Base-by-base conservation (phyloP, 805 yeast genomes). In the Ogataea naganishii region DNA sequence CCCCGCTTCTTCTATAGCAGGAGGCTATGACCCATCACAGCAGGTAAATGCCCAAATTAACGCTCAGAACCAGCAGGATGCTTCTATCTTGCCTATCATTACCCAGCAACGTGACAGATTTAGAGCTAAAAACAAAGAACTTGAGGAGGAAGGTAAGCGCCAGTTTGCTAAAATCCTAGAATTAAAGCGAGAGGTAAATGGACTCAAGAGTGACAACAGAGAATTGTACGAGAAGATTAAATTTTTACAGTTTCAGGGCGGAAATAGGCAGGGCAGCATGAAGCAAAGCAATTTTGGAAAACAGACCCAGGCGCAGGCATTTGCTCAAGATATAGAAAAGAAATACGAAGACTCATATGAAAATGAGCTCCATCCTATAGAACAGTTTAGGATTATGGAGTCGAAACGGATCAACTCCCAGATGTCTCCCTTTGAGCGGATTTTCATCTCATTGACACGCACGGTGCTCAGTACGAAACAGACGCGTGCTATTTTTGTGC, bases 71-170 rank as follows among this genome's bases (percentile, higher is more conserved):
- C 36, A 33, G 20, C 49, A 49, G 36, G 72, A 69, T 30, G 47
- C 63, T 9, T 68, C 75, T 4, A 72, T 88, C 18, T 55, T 89
- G 29, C 94, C 94, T 1, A 85, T 89, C 31, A 74, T 92, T 18
- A 86, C 96, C 10, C 88, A 89, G 48, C 98, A 89, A 59, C 75
- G 98, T 51, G 98, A 89, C 53, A 64, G 98, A 38, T 86, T 88
- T 63, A 75, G 94, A 44, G 69, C 72, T n/a, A 69, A 85, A 32
- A 84, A 80, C 46, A 72, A 70, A 34, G 95, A 84, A 49, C 65
- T 92, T 32, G 97, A 89, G 51, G 80, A 80, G 33, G 94, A 85
- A 44, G 46, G 78, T 22, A 75, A 81, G 50, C 72, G 70, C 40
- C 74, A 70, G 38, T 63, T 63, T 30, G 50, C 58, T 14, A 62